phyloP scores from a whole-genome alignment of 331 rosid species.

The Rhamnella rubrinervis region DNA sequence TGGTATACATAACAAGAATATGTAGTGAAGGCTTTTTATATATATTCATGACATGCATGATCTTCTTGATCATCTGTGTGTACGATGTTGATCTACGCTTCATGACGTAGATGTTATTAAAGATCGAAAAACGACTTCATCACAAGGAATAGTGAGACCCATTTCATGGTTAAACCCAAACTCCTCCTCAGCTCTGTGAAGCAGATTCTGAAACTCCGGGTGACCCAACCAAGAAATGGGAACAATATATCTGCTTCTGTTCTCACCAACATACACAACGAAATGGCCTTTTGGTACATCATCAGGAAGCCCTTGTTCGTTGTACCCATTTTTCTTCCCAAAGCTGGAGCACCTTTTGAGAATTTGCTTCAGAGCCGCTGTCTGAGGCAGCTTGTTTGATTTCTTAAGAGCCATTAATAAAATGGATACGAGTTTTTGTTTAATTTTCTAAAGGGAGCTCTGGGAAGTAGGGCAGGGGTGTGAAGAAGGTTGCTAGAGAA shows the following conservation, averaged over 20 bases:
- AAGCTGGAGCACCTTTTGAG: conserved; percentile 72
- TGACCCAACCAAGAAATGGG: conserved; percentile 80
- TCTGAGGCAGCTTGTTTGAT: conserved; percentile 58
- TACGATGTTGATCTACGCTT: not conserved
- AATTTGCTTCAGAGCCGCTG: conserved; percentile 60
- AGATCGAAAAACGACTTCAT: conserved; percentile 64
- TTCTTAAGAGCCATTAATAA: conserved; percentile 49
- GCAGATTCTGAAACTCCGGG: conserved; percentile 70
- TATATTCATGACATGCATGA: too few relatives aligned
- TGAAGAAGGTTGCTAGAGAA: too few relatives aligned
- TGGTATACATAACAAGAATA: too few relatives aligned
- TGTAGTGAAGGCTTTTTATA: too few relatives aligned
- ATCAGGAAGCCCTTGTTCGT: conserved; percentile 48
- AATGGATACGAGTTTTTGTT: too few relatives aligned
- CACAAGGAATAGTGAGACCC: conserved; percentile 90
- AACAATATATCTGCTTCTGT: conserved; percentile 70
- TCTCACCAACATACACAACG: conserved; percentile 84
- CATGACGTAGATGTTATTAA: conserved; percentile 48
- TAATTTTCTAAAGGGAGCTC: too few relatives aligned
- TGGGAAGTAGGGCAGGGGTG: too few relatives aligned
- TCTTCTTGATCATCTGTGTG: too few relatives aligned
- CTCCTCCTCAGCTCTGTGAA: conserved; percentile 87
- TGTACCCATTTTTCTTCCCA: conserved; percentile 59
- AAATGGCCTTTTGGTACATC: conserved; percentile 94
- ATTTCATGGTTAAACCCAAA: conserved; percentile 79